Evolutionary conservation across 768 basidiomycete species (phyloP).

Genomic region (Boletus vermiculosoides): DNA sequence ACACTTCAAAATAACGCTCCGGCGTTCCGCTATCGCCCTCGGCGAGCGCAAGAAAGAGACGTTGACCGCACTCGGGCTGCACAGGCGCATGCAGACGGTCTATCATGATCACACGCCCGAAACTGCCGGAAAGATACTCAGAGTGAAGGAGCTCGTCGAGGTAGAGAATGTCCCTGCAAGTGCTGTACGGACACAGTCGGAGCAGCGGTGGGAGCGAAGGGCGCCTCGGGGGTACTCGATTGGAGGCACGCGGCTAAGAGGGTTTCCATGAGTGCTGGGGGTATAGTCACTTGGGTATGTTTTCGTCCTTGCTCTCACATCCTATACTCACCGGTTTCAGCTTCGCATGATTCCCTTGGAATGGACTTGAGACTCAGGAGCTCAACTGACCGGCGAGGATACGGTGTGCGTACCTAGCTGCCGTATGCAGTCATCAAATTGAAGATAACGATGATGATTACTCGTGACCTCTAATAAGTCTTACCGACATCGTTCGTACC

Average conservation of each 20-base stretch:
- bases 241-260: conserved; percentile 33
- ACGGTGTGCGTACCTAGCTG: neutral
- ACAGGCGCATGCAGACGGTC: conserved; percentile 80
- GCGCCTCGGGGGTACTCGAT: conserved; percentile 69
- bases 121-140: conserved; percentile 81
- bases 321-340: neutral
- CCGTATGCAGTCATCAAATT: neutral
- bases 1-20: conserved; percentile 87
- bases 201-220: conserved; percentile 66
- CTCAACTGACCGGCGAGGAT: neutral
- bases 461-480: neutral
- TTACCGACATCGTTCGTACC: neutral
- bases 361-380: neutral
- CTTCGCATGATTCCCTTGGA: neutral
- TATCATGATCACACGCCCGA: conserved; percentile 73
- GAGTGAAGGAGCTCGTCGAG: conserved; percentile 85
- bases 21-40: conserved; percentile 83
- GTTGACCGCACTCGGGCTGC: conserved; percentile 78
- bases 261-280: conserved; percentile 10
- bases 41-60: conserved; percentile 70
- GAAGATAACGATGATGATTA: neutral
- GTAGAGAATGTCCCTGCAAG: conserved; percentile 79
- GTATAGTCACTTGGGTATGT: conserved; percentile 3
- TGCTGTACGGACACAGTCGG: conserved; percentile 64
- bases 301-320: neutral